Percentiles rank a stretch among this genome's conserved stretches.
Conservation (phyloP, 1,284 basidiomycete species). For the Rhodotorula sp. region DNA sequence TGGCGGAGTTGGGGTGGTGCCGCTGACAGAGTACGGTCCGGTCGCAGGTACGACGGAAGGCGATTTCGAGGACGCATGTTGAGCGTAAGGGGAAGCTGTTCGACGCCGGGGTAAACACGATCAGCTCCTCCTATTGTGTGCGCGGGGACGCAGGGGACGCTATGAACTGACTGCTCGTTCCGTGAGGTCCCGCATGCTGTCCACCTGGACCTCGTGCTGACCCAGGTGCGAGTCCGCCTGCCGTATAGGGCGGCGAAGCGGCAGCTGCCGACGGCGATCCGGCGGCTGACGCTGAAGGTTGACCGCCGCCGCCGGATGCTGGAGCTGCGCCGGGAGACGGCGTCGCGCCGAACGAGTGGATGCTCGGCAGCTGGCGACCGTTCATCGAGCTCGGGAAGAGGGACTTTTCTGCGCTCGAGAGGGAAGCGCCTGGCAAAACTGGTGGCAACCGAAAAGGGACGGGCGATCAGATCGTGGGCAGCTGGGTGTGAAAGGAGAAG, state of each 20-base stretch:
- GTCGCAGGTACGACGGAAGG: background rate
- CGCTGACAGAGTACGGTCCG: background rate
- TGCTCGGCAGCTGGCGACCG: slow-evolving; percentile 23
- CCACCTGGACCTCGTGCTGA: too few relatives aligned
- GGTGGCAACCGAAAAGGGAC: background rate
- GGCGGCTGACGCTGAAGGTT: background rate
- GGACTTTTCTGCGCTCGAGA: slow-evolving; percentile 12
- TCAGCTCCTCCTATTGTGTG: too few relatives aligned
- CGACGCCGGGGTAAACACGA: too few relatives aligned
- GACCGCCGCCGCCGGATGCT: background rate
- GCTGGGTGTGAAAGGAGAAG: too few relatives aligned
- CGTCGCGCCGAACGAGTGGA: slow-evolving; percentile 21
- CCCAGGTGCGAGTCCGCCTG: background rate
- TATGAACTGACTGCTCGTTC: too few relatives aligned
- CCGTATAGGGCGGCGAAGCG: background rate
- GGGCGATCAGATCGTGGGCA: background rate
- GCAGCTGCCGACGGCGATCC: background rate
- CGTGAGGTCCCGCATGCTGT: too few relatives aligned
- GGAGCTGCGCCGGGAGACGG: background rate
- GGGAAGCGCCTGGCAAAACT: slow-evolving; percentile 2
- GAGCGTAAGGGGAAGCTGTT: background rate
- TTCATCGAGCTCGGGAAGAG: slow-evolving; percentile 28
- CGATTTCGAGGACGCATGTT: background rate
- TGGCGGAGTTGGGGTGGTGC: slow-evolving; percentile 3
- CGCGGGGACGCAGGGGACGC: too few relatives aligned